Conservation (phyloP, 345 rosid genomes). For the Noccaea bulbosa region DNA sequence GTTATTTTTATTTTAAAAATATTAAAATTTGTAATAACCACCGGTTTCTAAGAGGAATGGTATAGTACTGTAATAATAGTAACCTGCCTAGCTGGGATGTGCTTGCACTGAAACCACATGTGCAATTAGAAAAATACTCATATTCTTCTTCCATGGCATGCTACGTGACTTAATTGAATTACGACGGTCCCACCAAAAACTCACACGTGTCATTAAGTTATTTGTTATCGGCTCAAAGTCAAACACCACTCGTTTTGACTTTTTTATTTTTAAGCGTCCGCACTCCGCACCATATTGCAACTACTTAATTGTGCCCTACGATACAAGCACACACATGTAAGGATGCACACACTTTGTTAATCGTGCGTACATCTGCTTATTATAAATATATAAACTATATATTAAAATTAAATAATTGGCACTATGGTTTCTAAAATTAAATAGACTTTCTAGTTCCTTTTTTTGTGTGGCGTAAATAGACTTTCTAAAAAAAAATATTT, state of each 20-base stretch:
- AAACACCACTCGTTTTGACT: constrained; percentile 44
- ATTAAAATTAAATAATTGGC: not conserved
- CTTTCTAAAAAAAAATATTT: constrained; percentile 21
- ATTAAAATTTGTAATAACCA: not conserved
- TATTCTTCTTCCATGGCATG: constrained; percentile 26
- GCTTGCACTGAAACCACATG: constrained; percentile 42
- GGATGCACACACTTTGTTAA: constrained; percentile 33
- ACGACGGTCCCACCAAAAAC: constrained; percentile 19
- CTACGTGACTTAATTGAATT: constrained; percentile 42
- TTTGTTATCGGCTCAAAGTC: constrained; percentile 14
- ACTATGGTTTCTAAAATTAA: not conserved
- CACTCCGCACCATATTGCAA: constrained; percentile 35
- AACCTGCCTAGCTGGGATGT: constrained; percentile 34
- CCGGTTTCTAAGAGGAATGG: constrained; percentile 25
- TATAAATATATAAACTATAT: not conserved
- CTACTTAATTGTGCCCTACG: constrained; percentile 31
- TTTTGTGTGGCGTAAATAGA: constrained; percentile 29
- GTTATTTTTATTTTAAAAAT: too few species aligned
- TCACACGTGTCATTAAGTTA: constrained; percentile 19
- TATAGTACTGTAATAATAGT: constrained; percentile 19
- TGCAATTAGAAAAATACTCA: constrained; percentile 3
- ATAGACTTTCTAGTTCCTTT: constrained; percentile 4
- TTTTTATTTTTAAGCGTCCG: constrained; percentile 21
- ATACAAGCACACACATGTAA: constrained; percentile 30
- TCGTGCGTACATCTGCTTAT: constrained; percentile 39